Conservation (phyloP, 257 asterid genomes). For the Asclepias syriaca region DNA sequence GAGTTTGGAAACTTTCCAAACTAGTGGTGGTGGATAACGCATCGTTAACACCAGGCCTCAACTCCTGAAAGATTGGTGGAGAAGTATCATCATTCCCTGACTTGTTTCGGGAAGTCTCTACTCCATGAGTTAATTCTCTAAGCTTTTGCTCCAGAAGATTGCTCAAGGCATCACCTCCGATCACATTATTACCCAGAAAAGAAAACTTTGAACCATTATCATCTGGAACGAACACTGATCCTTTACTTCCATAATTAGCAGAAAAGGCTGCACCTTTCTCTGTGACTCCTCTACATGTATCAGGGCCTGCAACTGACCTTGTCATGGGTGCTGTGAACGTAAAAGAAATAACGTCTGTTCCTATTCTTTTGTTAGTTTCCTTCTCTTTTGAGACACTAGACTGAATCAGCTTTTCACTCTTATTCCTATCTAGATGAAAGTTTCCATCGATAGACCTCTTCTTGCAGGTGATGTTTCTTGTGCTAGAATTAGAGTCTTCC, state of each 20-base stretch:
- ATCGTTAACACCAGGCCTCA: constrained; percentile 14
- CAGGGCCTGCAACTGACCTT: constrained; percentile 33
- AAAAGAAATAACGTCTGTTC: constrained; percentile 73
- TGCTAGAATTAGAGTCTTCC: constrained; percentile 37
- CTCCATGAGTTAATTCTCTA: constrained; percentile 53
- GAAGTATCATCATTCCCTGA: constrained; percentile 21
- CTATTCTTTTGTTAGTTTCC: constrained; percentile 39
- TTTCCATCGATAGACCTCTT: constrained; percentile 63
- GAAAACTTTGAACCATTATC: constrained; percentile 34
- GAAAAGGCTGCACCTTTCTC: constrained; percentile 31
- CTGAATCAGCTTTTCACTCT: constrained; percentile 35
- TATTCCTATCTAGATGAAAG: constrained; percentile 39
- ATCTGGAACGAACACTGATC: constrained; percentile 33
- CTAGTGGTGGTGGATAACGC: constrained; percentile 26
- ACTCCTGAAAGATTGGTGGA: constrained; percentile 24
- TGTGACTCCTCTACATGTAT: constrained; percentile 28
- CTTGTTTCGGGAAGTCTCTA: constrained; percentile 48
- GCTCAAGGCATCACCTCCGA: constrained; percentile 62
- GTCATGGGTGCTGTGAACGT: constrained; percentile 82
- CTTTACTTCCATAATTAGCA: constrained; percentile 38
- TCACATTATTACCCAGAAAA: constrained; percentile 31
- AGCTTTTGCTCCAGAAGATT: constrained; percentile 78
- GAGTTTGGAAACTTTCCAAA: constrained; percentile 23
- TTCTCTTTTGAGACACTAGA: constrained; percentile 27
- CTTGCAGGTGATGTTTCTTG: constrained; percentile 41